Conservation (phyloP, 2,329 filamentous ascomycete genomes). For the Cladophialophora carrionii region DNA sequence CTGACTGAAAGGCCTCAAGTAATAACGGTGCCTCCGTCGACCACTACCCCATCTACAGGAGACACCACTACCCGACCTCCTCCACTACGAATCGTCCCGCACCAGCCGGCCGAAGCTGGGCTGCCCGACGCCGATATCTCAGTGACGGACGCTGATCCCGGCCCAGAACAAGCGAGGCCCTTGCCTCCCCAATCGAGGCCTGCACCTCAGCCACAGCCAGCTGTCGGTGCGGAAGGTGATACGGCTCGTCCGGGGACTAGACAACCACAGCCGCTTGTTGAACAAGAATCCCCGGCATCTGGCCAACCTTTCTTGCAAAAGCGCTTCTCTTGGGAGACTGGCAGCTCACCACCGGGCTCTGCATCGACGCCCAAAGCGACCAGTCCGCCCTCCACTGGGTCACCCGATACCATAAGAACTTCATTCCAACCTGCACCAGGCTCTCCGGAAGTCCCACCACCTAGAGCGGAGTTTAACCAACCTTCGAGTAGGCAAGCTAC, state of each 20-base stretch:
- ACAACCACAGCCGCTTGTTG: constrained; percentile 5
- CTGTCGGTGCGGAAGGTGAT: neutral
- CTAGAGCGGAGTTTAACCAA: neutral
- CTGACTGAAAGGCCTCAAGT: neutral
- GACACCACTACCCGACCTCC: neutral
- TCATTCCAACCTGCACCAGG: constrained; percentile 6
- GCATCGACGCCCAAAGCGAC: constrained; percentile 26
- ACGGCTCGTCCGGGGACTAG: neutral
- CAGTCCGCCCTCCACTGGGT: constrained; percentile 20
- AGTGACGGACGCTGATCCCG: neutral
- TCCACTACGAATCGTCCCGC: neutral
- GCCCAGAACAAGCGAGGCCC: neutral
- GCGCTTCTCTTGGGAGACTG: constrained; percentile 52
- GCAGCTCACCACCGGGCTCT: constrained; percentile 19
- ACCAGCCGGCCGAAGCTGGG: neutral
- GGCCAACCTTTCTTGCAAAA: constrained; percentile 41
- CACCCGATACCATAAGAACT: constrained; percentile 26
- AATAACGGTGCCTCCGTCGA: neutral
- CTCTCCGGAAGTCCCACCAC: neutral
- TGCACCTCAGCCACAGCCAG: neutral
- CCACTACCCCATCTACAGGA: neutral
- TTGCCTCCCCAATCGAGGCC: neutral
- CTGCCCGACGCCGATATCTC: neutral
- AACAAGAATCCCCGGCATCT: constrained; percentile 4
- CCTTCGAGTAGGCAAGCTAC: constrained; percentile 6